Percentiles rank a stretch among this genome's conserved stretches.
These are phyloP conservation scores for Alnus rubra DNA, from an alignment of 306 rosid species.

Conservation along the genomic window DNA sequence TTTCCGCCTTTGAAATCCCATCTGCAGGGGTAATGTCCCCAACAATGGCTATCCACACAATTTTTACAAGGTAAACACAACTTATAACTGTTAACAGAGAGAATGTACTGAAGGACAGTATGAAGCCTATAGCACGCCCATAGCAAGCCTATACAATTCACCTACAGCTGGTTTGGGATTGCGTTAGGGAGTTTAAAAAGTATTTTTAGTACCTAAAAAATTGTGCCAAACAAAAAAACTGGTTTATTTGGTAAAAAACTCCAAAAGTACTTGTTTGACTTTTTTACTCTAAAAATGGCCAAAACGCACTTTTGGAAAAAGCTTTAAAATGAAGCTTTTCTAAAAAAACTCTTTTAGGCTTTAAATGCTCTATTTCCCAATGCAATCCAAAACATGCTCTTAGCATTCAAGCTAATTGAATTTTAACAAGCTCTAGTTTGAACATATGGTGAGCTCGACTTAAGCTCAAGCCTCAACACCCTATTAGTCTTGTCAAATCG, in stretches of 20 bases:
- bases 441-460: not conserved
- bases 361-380: too few relatives aligned
- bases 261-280: too few relatives aligned
- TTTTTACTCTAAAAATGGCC: too few relatives aligned
- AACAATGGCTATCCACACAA: constrained; percentile 68
- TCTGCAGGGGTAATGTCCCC: constrained; percentile 87
- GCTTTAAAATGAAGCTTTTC: too few relatives aligned
- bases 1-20: constrained; percentile 81
- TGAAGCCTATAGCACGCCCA: not conserved
- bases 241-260: too few relatives aligned
- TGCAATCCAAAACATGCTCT: not conserved
- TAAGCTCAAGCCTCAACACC: not conserved
- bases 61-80: constrained; percentile 3
- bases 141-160: not conserved
- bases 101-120: not conserved
- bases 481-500: too few relatives aligned
- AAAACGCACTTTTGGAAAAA: too few relatives aligned
- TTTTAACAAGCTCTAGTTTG: not conserved
- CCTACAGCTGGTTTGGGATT: too few relatives aligned
- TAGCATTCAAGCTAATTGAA: not conserved
- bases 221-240: too few relatives aligned
- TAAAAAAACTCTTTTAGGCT: too few relatives aligned
- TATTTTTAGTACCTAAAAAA: too few relatives aligned
- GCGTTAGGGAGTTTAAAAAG: too few relatives aligned
- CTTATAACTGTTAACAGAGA: not conserved